These are phyloP conservation scores for Magnaporthiopsis rhizophila DNA, from an alignment of 2,329 filamentous ascomycete species.

Conservation along the genomic window DNA sequence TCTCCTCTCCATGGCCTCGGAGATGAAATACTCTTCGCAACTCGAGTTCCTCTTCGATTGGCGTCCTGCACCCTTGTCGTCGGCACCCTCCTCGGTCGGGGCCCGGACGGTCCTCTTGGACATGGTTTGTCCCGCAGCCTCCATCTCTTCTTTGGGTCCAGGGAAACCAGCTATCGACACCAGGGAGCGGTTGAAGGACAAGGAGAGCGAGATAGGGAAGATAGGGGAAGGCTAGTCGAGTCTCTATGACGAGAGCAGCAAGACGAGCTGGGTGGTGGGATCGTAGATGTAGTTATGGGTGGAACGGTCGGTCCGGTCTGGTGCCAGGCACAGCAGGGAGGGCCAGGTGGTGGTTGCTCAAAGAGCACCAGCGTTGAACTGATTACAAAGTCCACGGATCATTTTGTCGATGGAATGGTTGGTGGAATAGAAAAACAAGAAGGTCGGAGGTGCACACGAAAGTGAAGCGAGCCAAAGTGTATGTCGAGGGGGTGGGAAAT, in stretches of 20 bases:
- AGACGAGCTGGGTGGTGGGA: not conserved
- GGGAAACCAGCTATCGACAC: not conserved
- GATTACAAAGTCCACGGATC: conserved; percentile 2
- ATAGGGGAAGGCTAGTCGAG: not conserved
- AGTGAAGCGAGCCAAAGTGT: not conserved
- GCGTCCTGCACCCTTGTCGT: conserved; percentile 9
- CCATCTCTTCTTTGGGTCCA: conserved; percentile 5
- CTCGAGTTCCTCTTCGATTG: conserved; percentile 5
- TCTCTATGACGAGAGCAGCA: not conserved
- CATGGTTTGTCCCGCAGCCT: conserved; percentile 10
- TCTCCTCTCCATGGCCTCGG: not conserved
- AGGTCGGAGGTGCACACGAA: not conserved
- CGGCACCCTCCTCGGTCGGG: conserved; percentile 13
- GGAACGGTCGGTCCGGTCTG: not conserved
- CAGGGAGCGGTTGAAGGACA: not conserved
- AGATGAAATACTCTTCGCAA: conserved; percentile 3
- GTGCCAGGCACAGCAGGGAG: not conserved
- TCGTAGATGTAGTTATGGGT: not conserved
- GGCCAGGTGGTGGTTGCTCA: conserved; percentile 1
- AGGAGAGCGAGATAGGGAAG: not conserved
- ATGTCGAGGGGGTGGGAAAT: not conserved
- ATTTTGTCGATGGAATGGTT: conserved; percentile 2
- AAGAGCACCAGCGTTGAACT: conserved; percentile 5
- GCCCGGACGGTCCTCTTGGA: conserved; percentile 14
- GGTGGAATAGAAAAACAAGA: not conserved